Base-by-base conservation (phyloP, 2,329 filamentous ascomycete genomes). In the Chaetomiaceae sp. region DNA sequence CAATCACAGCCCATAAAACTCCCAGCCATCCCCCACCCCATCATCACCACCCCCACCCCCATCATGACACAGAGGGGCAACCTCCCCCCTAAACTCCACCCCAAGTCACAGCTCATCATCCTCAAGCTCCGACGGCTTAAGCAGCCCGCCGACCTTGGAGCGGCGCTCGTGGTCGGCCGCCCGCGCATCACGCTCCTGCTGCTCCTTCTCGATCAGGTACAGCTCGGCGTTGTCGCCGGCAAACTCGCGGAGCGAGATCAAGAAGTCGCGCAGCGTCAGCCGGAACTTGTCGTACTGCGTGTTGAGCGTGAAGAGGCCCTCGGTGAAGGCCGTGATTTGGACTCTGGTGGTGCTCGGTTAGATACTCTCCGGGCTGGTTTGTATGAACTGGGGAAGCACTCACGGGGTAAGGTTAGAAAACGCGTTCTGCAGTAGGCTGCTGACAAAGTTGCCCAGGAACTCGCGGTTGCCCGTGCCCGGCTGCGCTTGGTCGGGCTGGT, bases 111-210 rank as follows among this genome's bases (percentile, higher is more conserved):
- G 78, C 71, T 91, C 87, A 64, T 92, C 88, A 62, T 92, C 88
- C 59, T 90, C 92, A 66, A 99, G 81, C 68, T 99, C 93, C n/a
- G 90, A 93, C 44, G 93, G 95, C 77, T 99, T 97, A 64, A 99
- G 77, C 55, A 99, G 77, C 64, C 95, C 93, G 60, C 93, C 91
- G 50, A 99, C 89, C 77, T 96, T 97, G 73, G 92, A 88, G 56
- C 89, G 84, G 60, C 92, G 86, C 70, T 96, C 89, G 63, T 91
- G 85, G 68, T 99, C 95, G 19, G 89, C 87, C 43, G 86, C 84
- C 68, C 91, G 89, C 41, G 87, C 88, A 61, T 92, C 88, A 58
- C 83, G 83, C 55, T 92, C 86, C 57, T 90, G 89, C 68, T 95
- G 87, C 70, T 99, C 93, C 69, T 95, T 90, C 69, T 99, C 93